Evolutionary conservation across 805 yeast genomes (phyloP).

Genomic region (Wickerhamiella galacta): DNA sequence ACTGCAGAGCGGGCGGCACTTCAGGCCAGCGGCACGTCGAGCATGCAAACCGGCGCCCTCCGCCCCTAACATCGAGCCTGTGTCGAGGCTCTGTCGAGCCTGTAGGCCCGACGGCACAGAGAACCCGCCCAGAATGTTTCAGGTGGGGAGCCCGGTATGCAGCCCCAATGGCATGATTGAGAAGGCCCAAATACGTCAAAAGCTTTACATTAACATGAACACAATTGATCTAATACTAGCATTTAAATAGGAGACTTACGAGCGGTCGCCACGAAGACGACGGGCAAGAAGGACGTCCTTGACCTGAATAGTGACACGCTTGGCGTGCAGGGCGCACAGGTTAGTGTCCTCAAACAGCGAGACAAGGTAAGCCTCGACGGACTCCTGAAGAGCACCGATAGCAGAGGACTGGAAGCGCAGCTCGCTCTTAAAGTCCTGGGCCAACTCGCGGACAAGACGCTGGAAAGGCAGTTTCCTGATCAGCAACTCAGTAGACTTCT

Average conservation of each 20-base stretch:
- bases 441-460: constrained; percentile 78
- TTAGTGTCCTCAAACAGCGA: constrained; percentile 78
- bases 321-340: constrained; percentile 85
- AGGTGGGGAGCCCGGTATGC: no score
- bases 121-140: no score
- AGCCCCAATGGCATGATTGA: no score
- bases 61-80: no score
- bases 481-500: constrained; percentile 71
- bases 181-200: no score
- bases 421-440: constrained; percentile 44
- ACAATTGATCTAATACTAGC: no score
- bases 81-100: no score
- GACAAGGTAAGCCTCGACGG: constrained; percentile 78
- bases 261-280: constrained; percentile 82
- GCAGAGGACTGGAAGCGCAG: constrained; percentile 82
- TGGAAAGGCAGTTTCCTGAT: constrained; percentile 85
- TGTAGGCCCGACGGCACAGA: no score
- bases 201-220: not conserved
- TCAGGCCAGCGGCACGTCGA: no score
- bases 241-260: no score
- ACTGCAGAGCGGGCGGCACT: no score
- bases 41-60: no score
- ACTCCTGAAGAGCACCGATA: constrained; percentile 80
- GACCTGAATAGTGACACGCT: constrained; percentile 86
- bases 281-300: constrained; percentile 82